Conservation (phyloP, 140 eudicot genomes). For the Ambrosia hybrid region DNA sequence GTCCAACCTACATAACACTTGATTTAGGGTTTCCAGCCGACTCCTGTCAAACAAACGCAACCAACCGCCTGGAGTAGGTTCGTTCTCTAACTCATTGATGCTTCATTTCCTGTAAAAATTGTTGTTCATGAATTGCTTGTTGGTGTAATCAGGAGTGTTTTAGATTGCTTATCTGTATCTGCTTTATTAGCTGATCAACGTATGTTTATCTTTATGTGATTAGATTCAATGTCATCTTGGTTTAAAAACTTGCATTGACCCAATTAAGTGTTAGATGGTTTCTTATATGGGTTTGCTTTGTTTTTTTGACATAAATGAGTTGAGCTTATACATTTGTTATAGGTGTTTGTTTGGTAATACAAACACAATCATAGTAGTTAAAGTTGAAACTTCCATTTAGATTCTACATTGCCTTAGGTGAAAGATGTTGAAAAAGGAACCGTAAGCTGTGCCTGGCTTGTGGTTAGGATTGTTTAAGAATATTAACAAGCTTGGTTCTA, state of each 20-base stretch:
- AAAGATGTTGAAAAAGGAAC: too few species aligned
- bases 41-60: not conserved
- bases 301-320: not conserved
- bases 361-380: not conserved
- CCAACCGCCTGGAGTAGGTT: not conserved
- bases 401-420: too few species aligned
- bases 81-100: not conserved
- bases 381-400: too few species aligned
- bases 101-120: not conserved
- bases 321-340: not conserved
- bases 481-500: too few species aligned
- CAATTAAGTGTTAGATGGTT: not conserved
- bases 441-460: too few species aligned
- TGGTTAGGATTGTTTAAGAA: too few species aligned
- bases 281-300: not conserved
- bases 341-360: not conserved
- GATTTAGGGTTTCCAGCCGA: constrained; percentile 20
- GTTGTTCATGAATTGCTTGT: not conserved
- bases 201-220: not conserved
- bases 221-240: not conserved
- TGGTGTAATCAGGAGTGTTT: not conserved
- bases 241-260: too few species aligned
- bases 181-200: not conserved
- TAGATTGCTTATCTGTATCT: not conserved
- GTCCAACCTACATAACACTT: not conserved